phyloP scores from a whole-genome alignment of 352 stramenopile genomes.

The Phytophthora cactorum region DNA sequence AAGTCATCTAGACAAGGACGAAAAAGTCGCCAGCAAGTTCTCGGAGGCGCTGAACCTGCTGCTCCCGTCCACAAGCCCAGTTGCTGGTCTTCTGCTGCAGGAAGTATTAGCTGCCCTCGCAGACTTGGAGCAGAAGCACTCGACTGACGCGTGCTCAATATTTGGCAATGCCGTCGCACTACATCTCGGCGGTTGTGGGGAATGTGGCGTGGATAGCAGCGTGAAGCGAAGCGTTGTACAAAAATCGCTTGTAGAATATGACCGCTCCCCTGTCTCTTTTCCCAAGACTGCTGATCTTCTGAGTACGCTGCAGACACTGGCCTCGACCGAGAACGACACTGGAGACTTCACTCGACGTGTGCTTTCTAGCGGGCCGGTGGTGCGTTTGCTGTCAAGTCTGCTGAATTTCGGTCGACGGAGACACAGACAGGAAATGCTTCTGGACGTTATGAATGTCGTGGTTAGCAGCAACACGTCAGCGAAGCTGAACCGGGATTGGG shows the following conservation, averaged over 20 bases:
- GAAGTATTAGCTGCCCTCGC: constrained; percentile 32
- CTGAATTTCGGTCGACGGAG: constrained; percentile 32
- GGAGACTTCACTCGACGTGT: constrained; percentile 50
- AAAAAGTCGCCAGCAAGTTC: constrained; percentile 34
- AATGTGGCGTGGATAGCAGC: constrained; percentile 18
- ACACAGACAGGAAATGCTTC: constrained; percentile 39
- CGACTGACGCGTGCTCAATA: constrained; percentile 15
- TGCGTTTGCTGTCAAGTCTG: constrained; percentile 42
- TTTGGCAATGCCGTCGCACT: constrained; percentile 43
- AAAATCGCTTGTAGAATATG: constrained; percentile 45
- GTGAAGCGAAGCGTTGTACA: constrained; percentile 41
- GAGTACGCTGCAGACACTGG: constrained; percentile 31
- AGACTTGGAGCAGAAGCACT: constrained; percentile 18
- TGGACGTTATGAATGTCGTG: constrained; percentile 48
- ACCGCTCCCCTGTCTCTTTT: constrained; percentile 13
- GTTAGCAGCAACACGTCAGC: constrained; percentile 25
- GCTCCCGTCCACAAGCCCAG: constrained; percentile 19
- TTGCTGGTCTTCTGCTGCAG: constrained; percentile 28
- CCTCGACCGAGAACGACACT: constrained; percentile 25
- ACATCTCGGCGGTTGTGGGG: constrained; percentile 30
- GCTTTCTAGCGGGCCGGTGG: constrained; percentile 41
- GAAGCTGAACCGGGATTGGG: constrained; percentile 39
- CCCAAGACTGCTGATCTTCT: constrained; percentile 32
- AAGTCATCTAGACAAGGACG: constrained; percentile 10
- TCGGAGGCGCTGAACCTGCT: constrained; percentile 38